phyloP scores from a whole-genome alignment of 2,329 filamentous ascomycete species.

The Camillea tinctor region DNA sequence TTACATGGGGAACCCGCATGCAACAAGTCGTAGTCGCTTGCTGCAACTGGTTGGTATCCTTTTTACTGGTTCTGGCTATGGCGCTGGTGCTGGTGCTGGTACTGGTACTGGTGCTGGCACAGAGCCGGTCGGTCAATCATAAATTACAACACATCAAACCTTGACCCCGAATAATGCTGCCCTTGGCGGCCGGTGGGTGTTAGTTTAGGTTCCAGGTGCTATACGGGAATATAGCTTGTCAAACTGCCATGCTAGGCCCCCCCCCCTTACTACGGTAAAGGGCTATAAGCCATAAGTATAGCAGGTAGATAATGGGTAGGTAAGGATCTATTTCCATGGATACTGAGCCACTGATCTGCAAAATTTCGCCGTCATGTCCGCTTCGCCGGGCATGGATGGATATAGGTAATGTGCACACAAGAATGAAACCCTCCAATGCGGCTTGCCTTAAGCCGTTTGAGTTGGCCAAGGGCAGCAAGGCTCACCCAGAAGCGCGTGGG shows the following conservation, averaged over 20 bases:
- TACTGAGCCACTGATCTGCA: neutral
- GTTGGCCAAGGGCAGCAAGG: constrained; percentile 15
- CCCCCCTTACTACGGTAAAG: neutral
- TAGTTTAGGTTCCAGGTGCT: neutral
- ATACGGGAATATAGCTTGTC: neutral
- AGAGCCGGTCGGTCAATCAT: neutral
- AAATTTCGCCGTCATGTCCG: neutral
- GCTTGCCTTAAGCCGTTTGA: constrained; percentile 20
- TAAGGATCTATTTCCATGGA: neutral
- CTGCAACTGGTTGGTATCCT: neutral
- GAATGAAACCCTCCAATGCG: constrained; percentile 26
- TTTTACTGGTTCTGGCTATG: neutral
- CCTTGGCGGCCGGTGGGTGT: neutral
- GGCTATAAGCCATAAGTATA: no score
- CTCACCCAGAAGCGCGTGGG: neutral
- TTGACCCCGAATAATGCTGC: neutral
- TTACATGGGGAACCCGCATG: neutral
- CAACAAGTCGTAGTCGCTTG: neutral
- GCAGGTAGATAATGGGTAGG: neutral
- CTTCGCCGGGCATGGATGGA: neutral
- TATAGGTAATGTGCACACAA: constrained; percentile 7
- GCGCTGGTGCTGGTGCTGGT: no score
- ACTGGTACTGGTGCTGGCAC: neutral
- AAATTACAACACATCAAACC: neutral
- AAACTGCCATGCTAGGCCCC: neutral